A percentile compares a stretch with the other conserved stretches of the same genome.
Evolutionary conservation across 208 protist species (phyloP).

Genomic region (Spongospora subterranea): DNA sequence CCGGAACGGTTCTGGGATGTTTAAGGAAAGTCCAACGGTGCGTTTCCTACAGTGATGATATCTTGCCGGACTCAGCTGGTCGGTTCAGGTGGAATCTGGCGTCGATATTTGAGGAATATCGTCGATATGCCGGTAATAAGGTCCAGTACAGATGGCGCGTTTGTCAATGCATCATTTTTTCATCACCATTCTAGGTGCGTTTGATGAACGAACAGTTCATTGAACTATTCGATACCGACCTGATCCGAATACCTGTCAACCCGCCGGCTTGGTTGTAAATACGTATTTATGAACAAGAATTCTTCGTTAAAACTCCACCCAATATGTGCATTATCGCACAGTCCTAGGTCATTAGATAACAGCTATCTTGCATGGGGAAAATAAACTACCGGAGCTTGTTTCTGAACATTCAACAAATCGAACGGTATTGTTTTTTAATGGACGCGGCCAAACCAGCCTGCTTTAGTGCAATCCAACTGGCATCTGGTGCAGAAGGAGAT

Average conservation of each 20-base stretch:
- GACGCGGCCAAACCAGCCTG: too few relatives aligned
- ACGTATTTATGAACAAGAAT: neutral
- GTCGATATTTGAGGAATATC: conserved; percentile 95
- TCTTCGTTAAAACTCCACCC: too few relatives aligned
- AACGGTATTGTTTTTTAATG: too few relatives aligned
- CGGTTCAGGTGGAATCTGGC: conserved; percentile 91
- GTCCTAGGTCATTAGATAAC: too few relatives aligned
- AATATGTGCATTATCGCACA: too few relatives aligned
- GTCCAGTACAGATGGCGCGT: conserved; percentile 42
- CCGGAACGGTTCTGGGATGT: conserved; percentile 95
- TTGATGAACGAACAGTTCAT: conserved; percentile 98
- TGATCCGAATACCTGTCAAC: conserved; percentile 82
- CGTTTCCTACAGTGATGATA: neutral
- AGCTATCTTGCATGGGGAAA: too few relatives aligned
- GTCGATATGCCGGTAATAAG: conserved; percentile 88
- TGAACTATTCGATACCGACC: conserved; percentile 97
- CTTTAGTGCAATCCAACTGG: too few relatives aligned
- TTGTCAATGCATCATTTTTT: neutral
- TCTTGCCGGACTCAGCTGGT: neutral
- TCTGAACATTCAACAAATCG: too few relatives aligned
- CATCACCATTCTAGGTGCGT: conserved; percentile 75
- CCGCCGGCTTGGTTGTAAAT: conserved; percentile 26
- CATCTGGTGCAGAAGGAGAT: too few relatives aligned
- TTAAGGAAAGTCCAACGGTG: conserved; percentile 92
- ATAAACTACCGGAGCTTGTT: too few relatives aligned